Base-by-base conservation (phyloP, 768 basidiomycete genomes). In the Sutorius australiensis region DNA sequence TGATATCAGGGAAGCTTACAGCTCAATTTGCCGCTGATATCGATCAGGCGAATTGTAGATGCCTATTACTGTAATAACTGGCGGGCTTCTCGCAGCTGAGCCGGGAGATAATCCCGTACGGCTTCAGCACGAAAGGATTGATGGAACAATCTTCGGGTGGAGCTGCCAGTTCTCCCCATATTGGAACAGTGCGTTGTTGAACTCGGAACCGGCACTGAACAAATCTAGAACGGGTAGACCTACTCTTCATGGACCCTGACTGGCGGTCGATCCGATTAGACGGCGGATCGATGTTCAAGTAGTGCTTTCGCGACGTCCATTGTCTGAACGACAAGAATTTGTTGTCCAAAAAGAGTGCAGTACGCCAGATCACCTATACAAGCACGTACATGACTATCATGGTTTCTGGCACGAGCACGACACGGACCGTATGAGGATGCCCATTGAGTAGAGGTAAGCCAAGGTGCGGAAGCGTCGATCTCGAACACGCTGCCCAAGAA, bases 261-360 rank as follows among this genome's bases (percentile, higher is more conserved):
- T 9, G 63, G 60, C 2, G 74, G 75, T 17, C 75, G 58, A 53
- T 71, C 75, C 11, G 74, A 75, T 48, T 76, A 77, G 46, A 64
- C 56, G 10, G 53, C 57, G 28, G 70, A 67, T 19, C 73, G 70
- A 46, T 69, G 68, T 19, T 76, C 70, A 17, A 77, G 57, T 1
- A 76, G 58, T 39, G 65, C 69, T 41, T 59, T 68, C 5, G 71
- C 75, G 11, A 63, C 50, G 46, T 66, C 58, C 33, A 51, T 46
- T 33, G 65, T 69, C 46, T 70, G 69, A 12, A 75, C 58, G 38
- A 75, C 43, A 32, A 76, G 49, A 38, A 75, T 61, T 31, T 62
- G 59, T 45, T 60, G 61, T 11, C 73, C 71, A 9, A 74, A 62
- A 40, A 71, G 57, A 17, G 54, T 58, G 27, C 71, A 63, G 41